Base-by-base conservation (phyloP, 495 filamentous ascomycete genomes). In the Staphylotrichum longicolle region DNA sequence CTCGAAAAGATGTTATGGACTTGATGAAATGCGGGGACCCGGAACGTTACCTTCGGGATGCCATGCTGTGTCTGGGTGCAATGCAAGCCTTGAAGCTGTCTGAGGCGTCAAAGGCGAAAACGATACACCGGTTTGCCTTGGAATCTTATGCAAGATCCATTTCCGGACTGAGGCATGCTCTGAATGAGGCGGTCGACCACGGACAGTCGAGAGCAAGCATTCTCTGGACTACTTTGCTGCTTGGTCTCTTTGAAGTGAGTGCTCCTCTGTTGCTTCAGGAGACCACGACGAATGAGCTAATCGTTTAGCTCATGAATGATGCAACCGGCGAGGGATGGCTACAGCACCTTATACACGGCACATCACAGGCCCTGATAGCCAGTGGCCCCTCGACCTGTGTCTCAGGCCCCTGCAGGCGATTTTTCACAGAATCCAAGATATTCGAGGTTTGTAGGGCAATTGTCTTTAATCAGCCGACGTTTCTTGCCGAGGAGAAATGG, bases 401-500 rank as follows among this genome's bases (percentile, higher is more conserved):
- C 33, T 51, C 48, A 35, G 48, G 48, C 32, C 15, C 32, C 9
- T 51, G 48, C 32, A 51, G 48, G 4, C 34, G 32, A 10, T 51
- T 51, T 12, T 51, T 51, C 9, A 51, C 48, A 6, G 48, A 51
- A 30, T 51, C 48, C 48, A 51, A 51, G 32, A 12, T 51, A 5
- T 51, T 51, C 14, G 48, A 51, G 10, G 48, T 51, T 14, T 51
- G 48, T 30, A 30, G 48, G 32, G 32, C 32, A 7, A n/a, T 51
- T 14, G 12, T 51, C 32, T 51, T 51, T 15, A 51, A 51, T 15
- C 48, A 15, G 14, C 30, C 48, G 14, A 51, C 9, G n/a, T 51
- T 51, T 34, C 48, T 51, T 10, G 48, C 48, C 32, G 48, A 51
- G 14, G 48, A 51, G 32, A 12, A 14, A 51, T 51, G 48, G 48